These are phyloP conservation scores for Hirsutella rhossiliensis DNA, from an alignment of 2,329 filamentous ascomycete genomes.

Conservation along the genomic window DNA sequence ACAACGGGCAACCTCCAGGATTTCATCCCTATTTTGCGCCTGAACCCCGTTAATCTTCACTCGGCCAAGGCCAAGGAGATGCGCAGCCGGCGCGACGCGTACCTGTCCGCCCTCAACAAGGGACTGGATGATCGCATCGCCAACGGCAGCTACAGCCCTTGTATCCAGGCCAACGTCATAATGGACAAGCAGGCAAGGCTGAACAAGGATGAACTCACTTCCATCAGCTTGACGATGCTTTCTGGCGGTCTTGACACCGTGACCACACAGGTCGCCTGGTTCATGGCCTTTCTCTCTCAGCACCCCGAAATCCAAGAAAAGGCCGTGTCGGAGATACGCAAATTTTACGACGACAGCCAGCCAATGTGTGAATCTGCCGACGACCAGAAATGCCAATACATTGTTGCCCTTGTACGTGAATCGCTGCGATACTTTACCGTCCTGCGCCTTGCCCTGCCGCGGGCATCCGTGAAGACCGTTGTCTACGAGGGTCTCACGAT, in stretches of 20 bases:
- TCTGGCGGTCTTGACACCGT: conserved; percentile 56
- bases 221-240: conserved; percentile 57
- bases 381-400: conserved; percentile 51
- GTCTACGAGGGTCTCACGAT: conserved; percentile 44
- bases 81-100: conserved; percentile 46
- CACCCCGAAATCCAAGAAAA: conserved; percentile 50
- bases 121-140: conserved; percentile 49
- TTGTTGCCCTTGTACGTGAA: conserved; percentile 51
- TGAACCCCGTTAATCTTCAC: conserved; percentile 50
- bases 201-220: conserved; percentile 49
- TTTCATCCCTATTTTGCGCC: conserved; percentile 44
- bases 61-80: conserved; percentile 47
- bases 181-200: conserved; percentile 50
- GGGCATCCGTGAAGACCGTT: conserved; percentile 48
- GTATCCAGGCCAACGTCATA: conserved; percentile 57
- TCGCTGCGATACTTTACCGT: conserved; percentile 52
- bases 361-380: conserved; percentile 49
- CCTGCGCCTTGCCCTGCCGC: conserved; percentile 47
- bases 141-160: conserved; percentile 47
- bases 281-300: conserved; percentile 45
- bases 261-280: conserved; percentile 54
- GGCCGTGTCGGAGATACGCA: conserved; percentile 42
- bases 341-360: conserved; percentile 36
- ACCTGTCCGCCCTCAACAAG: conserved; percentile 42
- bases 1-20: conserved; percentile 51